Base-by-base conservation (phyloP, 2,329 filamentous ascomycete species). In the Pestalotiopsis sp. region DNA sequence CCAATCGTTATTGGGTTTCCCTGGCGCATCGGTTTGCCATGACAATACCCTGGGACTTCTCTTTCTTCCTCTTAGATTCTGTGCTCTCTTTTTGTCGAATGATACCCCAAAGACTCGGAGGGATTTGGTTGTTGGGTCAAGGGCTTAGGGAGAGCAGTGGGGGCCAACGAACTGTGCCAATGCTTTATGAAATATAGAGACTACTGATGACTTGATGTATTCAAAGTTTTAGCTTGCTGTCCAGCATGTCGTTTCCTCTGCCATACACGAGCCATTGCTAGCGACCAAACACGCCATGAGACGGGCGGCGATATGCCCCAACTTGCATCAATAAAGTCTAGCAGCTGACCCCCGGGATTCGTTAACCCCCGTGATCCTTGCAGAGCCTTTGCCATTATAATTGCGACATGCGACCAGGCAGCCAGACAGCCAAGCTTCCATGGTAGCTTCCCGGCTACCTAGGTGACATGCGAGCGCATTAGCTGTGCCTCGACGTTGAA, bases 71-170 rank as follows among this genome's bases (percentile, higher is more conserved):
- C 69, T 67, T 69, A 65, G 71, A 72, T 75, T 74, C 72, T 74
- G 71, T 71, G 72, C 76, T 71, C 75, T 76, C 74, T 68, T 72
- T 77, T 68, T 61, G 70, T 70, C 70, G 63, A 60, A 77, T 76
- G 76, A 78, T 78, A 78, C 76, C 76, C 76, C 71, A 72, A 70
- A 72, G 70, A 72, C 39, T 66, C 39, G 59, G 59, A 62, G 14
- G 36, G n/a, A 36, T n/a, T 23, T 59, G 55, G 31, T 3, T 39
- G 45, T 11, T 23, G 45, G 45, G 25, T n/a, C 14, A 23, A 45
- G 25, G 14, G 20, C 17, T 52, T n/a, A 25, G 13, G 62, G 49
- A 25, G 62, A 36, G 27, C 25, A 38, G 27, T 7, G 7, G 14
- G 17, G 20, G n/a, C 13, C 12, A 45, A 41, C n/a, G 63, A 23